Base-by-base conservation (phyloP, 2,329 filamentous ascomycete genomes). In the Fonsecaea pugnacius region DNA sequence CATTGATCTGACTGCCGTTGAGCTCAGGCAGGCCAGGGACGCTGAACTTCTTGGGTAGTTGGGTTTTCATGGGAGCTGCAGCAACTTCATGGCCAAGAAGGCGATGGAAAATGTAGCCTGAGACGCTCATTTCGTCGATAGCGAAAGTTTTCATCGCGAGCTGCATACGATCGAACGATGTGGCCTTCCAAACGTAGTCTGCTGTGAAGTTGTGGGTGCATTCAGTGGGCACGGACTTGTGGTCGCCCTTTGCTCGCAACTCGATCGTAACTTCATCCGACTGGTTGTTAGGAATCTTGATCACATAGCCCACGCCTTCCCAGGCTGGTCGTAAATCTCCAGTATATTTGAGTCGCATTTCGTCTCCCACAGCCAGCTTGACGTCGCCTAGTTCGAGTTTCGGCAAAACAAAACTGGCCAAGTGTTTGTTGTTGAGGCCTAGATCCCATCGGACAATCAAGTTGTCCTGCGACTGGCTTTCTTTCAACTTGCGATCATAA, bases 161-260 rank as follows among this genome's bases (percentile, higher is more conserved):
- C 77, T 99, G 95, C 95, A 99, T 99, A 68, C 95, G 93, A 74
- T 99, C 95, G 75, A 99, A 99, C 0, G 94, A 98, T 0, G 96
- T 99, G 14, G 96, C 95, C 77, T 99, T 99, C 95, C 95, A 99
- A 62, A 99, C 95, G 74, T 99, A 99, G 76, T 99, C 95, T 70
- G 94, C 95, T 16, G 92, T 96, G 79, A 99, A 99, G 77, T 97
- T 96, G 79, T 96, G 92, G 0, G 94, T 96, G 77, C 94, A 95
- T 73, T 99, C 94, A 0, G 92, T 96, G 0, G 95, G 95, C 1
- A 98, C 91, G 32, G 90, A 91, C 78, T 98, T 98, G 80, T 98
- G 93, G 75, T 96, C 96, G 67, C 92, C 93, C 68, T 95, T 94
- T 73, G 95, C 92, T 70, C 95, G 91, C 74, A 99, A 81, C 77